These are phyloP conservation scores for Globisporangium paddicum DNA, from an alignment of 352 stramenopile genomes.

Conservation along the genomic window DNA sequence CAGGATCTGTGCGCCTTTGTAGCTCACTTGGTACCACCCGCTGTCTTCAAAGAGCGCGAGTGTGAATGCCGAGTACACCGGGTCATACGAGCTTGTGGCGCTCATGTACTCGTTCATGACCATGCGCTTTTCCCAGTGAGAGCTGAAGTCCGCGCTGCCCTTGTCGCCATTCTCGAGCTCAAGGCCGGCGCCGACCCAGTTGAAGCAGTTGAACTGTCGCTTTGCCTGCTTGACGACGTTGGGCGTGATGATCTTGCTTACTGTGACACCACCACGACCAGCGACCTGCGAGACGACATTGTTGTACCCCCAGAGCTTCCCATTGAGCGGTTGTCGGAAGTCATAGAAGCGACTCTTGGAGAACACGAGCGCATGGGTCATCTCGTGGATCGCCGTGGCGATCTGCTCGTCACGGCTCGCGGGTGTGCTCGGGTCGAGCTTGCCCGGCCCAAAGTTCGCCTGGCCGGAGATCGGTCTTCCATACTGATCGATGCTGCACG, in stretches of 20 bases:
- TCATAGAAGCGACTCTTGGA: slow-evolving; percentile 51
- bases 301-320: slow-evolving; percentile 44
- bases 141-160: slow-evolving; percentile 55
- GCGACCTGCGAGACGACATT: slow-evolving; percentile 58
- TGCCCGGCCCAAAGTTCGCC: slow-evolving; percentile 70
- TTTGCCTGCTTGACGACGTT: slow-evolving; percentile 62
- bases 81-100: slow-evolving; percentile 66
- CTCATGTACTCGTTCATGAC: slow-evolving; percentile 86
- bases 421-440: slow-evolving; percentile 40
- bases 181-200: slow-evolving; percentile 52
- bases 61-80: slow-evolving; percentile 68
- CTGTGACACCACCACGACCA: slow-evolving; percentile 36
- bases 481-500: slow-evolving; percentile 78
- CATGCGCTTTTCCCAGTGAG: slow-evolving; percentile 81
- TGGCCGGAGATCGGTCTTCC: slow-evolving; percentile 74
- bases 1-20: slow-evolving; percentile 47
- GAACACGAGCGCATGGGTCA: slow-evolving; percentile 81
- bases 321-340: slow-evolving; percentile 64
- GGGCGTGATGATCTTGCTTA: slow-evolving; percentile 75
- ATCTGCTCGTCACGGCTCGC: slow-evolving; percentile 55
- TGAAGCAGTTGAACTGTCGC: slow-evolving; percentile 71
- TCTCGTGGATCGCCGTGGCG: slow-evolving; percentile 73
- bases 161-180: slow-evolving; percentile 74
- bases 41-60: slow-evolving; percentile 78
- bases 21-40: slow-evolving; percentile 77